Evolutionary conservation across 108 stramenopile species (phyloP), one percentile per base, ranked within the genome.

Genomic region (Fragilariopsis cylindrus): DNA sequence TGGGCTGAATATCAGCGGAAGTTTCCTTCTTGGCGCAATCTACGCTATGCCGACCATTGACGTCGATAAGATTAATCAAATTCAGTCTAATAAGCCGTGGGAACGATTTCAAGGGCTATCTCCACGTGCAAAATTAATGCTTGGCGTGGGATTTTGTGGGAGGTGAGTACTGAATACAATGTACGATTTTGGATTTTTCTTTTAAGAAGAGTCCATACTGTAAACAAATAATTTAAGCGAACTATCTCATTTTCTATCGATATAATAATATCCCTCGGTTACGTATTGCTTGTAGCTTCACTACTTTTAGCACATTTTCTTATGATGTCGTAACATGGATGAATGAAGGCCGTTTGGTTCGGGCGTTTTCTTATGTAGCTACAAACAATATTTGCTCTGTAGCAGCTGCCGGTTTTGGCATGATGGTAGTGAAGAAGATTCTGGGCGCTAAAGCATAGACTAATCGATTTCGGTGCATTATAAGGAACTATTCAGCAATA

Each of bases 221-320:
- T 30, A n/a, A 30, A 63, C n/a, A 15, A 45, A 4, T 45, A 45
- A 8, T 45, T 52, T 52, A 13, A 9, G 13, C 50, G 50, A 11
- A 12, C 43, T 63, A 44, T n/a, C 43, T 3, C 5, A 63, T 45
- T 63, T 13, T 8, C 15, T 41, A 0, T 4, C 12, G 13, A 52
- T 13, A 52, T 45, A 30, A 30, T 30, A 30, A 30, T 30, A 30
- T 30, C 30, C 30, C 30, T 30, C 30, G 30, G 30, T 2, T 30
- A 30, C 30, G 30, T 13, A 4, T n/a, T 68, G 4, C 12, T 81
- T 87, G 92, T 3, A 78, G 82, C 19, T 92, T 88, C 76, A 92
- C 92, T 5, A 92, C 92, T 5, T 92, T 92, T 76, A 80, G 78
- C 1, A 92, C 92, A 8, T 92, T 81, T 76, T 83, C 86, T 40